Conservation (phyloP, 768 basidiomycete species). For the Macrocybe gigantea region DNA sequence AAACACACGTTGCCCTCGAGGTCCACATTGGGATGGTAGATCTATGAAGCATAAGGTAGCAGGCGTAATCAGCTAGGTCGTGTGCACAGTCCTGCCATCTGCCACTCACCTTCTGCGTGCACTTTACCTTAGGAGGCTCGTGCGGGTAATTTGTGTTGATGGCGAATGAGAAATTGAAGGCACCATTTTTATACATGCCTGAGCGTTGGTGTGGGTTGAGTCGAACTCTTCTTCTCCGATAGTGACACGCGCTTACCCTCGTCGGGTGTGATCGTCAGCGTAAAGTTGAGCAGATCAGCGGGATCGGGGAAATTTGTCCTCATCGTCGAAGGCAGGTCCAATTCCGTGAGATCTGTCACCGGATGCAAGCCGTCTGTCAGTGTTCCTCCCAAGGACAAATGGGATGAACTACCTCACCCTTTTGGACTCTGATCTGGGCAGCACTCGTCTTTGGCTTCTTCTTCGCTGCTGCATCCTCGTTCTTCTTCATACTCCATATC, state of each 20-base stretch:
- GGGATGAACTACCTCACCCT: constrained; percentile 51
- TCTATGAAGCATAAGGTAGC: constrained; percentile 38
- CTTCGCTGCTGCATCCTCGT: constrained; percentile 94
- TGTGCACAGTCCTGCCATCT: background rate
- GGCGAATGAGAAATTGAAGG: constrained; percentile 88
- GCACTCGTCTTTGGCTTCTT: constrained; percentile 98
- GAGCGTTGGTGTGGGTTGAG: background rate
- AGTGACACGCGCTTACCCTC: constrained; percentile 57
- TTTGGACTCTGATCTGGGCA: constrained; percentile 98
- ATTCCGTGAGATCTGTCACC: constrained; percentile 82
- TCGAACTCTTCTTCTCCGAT: too few relatives aligned
- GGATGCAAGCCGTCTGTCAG: background rate
- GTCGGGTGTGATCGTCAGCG: constrained; percentile 91
- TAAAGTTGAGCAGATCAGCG: constrained; percentile 93
- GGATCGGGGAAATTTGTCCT: constrained; percentile 92
- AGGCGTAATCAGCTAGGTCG: too few relatives aligned
- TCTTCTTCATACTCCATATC: constrained; percentile 99
- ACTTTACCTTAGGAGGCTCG: constrained; percentile 98
- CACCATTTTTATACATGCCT: constrained; percentile 99
- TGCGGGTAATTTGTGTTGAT: constrained; percentile 99
- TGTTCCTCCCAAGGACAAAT: background rate
- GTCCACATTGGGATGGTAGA: constrained; percentile 99
- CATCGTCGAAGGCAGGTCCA: constrained; percentile 96
- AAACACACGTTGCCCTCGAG: constrained; percentile 97
- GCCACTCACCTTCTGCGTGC: constrained; percentile 77